A percentile compares a stretch with the other conserved stretches of the same genome.
Conservation (phyloP, 2,329 filamentous ascomycete species). For the Acarospora socialis region DNA sequence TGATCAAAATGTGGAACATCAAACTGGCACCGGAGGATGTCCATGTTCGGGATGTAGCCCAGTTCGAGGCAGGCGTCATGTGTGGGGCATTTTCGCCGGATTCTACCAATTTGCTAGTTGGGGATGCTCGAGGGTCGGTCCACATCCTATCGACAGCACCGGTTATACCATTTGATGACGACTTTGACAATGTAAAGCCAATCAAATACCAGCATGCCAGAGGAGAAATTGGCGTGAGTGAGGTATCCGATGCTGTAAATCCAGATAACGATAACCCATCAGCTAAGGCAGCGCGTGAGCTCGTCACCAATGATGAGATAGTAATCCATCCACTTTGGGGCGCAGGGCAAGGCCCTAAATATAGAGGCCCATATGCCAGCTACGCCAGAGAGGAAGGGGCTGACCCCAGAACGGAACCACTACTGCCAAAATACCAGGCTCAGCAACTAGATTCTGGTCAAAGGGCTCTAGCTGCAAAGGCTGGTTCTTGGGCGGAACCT, state of each 20-base stretch:
- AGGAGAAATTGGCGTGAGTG: constrained; percentile 1
- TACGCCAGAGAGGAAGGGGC: constrained; percentile 24
- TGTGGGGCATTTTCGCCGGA: constrained; percentile 43
- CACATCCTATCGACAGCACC: constrained; percentile 33
- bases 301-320: constrained; percentile 23
- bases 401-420: constrained; percentile 12
- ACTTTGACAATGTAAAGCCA: constrained; percentile 1
- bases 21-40: constrained; percentile 35
- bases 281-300: constrained; percentile 16
- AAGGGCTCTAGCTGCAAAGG: constrained; percentile 6
- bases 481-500: not conserved
- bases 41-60: constrained; percentile 36
- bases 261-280: too few relatives aligned
- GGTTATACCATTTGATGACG: constrained; percentile 10
- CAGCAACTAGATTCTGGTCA: constrained; percentile 19
- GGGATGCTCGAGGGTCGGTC: constrained; percentile 41
- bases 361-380: constrained; percentile 26
- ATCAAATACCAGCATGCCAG: constrained; percentile 18
- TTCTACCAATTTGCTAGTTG: constrained; percentile 39
- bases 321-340: constrained; percentile 24
- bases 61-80: constrained; percentile 40
- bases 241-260: too few relatives aligned
- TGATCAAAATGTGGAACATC: constrained; percentile 46
- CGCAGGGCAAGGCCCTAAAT: constrained; percentile 26
- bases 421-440: constrained; percentile 17